phyloP scores from a whole-genome alignment of 805 yeast species.

The Starmerella cellae region DNA sequence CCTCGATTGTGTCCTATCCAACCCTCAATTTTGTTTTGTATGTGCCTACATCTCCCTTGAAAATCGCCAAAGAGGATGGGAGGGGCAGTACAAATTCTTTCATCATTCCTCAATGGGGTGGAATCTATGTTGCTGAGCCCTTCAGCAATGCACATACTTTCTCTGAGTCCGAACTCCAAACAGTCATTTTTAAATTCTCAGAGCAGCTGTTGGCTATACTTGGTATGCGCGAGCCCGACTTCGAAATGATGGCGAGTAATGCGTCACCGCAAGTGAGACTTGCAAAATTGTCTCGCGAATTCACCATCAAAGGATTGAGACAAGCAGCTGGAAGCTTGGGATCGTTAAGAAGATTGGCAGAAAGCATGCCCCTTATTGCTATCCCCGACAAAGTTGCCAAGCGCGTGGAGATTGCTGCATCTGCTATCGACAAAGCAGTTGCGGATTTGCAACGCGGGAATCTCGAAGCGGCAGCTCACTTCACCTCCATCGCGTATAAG shows the following conservation, averaged over 20 bases:
- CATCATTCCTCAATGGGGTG: slow-evolving; percentile 84
- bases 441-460: slow-evolving; percentile 24
- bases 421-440: slow-evolving; percentile 32
- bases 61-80: slow-evolving; percentile 29
- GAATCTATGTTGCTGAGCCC: slow-evolving; percentile 43
- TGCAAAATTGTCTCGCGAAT: slow-evolving; percentile 51
- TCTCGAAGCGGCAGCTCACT: slow-evolving; percentile 31
- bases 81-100: slow-evolving; percentile 40
- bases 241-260: slow-evolving; percentile 39
- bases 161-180: slow-evolving; percentile 35
- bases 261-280: slow-evolving; percentile 25
- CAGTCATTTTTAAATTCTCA: slow-evolving; percentile 54
- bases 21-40: slow-evolving; percentile 59
- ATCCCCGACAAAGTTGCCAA: slow-evolving; percentile 59
- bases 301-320: slow-evolving; percentile 44
- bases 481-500: slow-evolving; percentile 41
- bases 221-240: slow-evolving; percentile 53
- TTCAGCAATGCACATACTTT: slow-evolving; percentile 18
- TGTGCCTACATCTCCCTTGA: slow-evolving; percentile 46
- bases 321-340: slow-evolving; percentile 55
- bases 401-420: slow-evolving; percentile 43
- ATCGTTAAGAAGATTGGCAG: slow-evolving; percentile 57
- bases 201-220: slow-evolving; percentile 60
- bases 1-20: slow-evolving; percentile 46
- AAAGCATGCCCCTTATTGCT: slow-evolving; percentile 63